Conservation (phyloP, 2,329 filamentous ascomycete genomes). For the Epichloe hybrida region DNA sequence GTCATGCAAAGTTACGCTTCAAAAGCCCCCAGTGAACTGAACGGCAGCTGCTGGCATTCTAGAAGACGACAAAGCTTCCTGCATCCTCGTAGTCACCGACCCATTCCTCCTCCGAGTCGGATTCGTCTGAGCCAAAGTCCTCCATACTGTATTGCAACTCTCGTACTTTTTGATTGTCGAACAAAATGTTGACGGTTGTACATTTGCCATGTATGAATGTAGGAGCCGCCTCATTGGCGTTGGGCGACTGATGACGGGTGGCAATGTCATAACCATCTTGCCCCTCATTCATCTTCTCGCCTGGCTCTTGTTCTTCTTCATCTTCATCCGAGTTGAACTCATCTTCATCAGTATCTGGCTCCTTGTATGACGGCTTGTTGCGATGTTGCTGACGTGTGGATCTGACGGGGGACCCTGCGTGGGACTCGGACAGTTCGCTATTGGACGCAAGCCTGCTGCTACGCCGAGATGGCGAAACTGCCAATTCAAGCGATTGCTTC, state of each 20-base stretch:
- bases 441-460: conserved; percentile 23
- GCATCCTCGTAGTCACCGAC: conserved; percentile 42
- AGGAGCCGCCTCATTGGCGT: not conserved
- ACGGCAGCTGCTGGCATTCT: conserved; percentile 1
- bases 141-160: conserved; percentile 57
- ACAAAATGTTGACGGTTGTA: conserved; percentile 53
- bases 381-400: conserved; percentile 7
- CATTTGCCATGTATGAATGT: conserved; percentile 53
- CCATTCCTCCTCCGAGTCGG: conserved; percentile 44
- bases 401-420: conserved; percentile 8
- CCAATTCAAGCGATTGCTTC: conserved; percentile 8
- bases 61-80: conserved; percentile 21
- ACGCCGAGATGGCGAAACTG: conserved; percentile 19
- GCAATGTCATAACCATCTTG: conserved; percentile 4
- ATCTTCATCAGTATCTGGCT: conserved; percentile 32
- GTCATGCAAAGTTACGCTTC: not conserved
- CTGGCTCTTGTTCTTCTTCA: conserved; percentile 2
- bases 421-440: conserved; percentile 12
- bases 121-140: conserved; percentile 51
- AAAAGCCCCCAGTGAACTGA: no score
- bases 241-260: not conserved
- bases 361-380: conserved; percentile 24
- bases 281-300: conserved; percentile 3
- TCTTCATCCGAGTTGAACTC: conserved; percentile 19
- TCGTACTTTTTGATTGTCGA: conserved; percentile 62